Evolutionary conservation across 371 early-diverging fungal species (phyloP), one percentile per base, ranked within the genome.

Genomic region (Mortierella sp.): DNA sequence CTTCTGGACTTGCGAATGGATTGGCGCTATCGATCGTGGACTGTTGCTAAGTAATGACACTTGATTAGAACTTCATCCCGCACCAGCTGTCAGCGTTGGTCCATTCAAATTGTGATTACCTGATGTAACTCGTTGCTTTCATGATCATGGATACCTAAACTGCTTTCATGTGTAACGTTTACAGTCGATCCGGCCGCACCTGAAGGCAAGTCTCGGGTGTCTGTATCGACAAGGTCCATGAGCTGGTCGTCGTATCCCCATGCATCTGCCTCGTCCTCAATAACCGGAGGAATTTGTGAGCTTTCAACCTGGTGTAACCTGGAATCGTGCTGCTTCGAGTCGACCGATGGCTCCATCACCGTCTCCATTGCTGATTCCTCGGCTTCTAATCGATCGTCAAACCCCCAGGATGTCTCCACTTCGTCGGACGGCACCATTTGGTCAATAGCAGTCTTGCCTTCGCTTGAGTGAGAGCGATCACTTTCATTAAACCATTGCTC

Each of bases 181-280:
- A 10, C 28, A 45, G 8, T 16, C 4, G 53, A 13, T 1, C 38
- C 26, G 23, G 19, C 18, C 2, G 49, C 45, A 1, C n/a, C n/a
- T n/a, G 51, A 12, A 3, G 48, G 10, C 12, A 27, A 24, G 9
- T 51, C 45, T 18, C 54, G 64, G 16, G 23, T 34, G 14, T 41
- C 71, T 4, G 57, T 48, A 12, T 69, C 63, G 8, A 53, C 62
- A 31, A 69, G 43, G 31, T 72, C 67, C 16, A 66, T 21, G 5
- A 49, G 27, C 42, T 72, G 62, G 26, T 67, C 73, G 34, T 67
- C 67, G 26, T 67, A 58, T 14, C 56, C 73, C 73, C 73, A 73
- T 12, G 58, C 68, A 28, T 73, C 73, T 0, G 62, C 67, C 2
- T 43, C 67, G 27, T 39, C 47, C 38, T 67, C 68, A 19, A 67